These are phyloP conservation scores for Dactylellina haptotyla DNA, from an alignment of 2,329 filamentous ascomycete species.

Conservation along the genomic window DNA sequence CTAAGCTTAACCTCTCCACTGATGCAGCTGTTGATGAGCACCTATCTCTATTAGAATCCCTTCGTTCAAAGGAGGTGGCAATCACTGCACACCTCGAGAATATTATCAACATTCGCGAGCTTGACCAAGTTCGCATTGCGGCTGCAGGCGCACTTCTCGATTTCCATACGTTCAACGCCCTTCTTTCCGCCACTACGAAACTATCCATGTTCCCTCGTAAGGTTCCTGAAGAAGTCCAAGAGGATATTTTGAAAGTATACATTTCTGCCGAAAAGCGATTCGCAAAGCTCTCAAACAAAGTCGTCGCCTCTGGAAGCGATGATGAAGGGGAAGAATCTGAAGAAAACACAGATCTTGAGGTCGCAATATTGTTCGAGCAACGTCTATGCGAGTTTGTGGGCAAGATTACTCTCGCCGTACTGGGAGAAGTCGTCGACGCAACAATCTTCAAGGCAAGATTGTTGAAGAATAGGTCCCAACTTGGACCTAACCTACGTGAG, in stretches of 20 bases:
- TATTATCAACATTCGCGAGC: conserved; percentile 69
- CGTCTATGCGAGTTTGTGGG: conserved; percentile 84
- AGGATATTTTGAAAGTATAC: conserved; percentile 79
- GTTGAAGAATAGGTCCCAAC: conserved; percentile 78
- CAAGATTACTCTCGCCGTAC: conserved; percentile 83
- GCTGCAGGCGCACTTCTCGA: conserved; percentile 83
- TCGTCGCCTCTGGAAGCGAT: conserved; percentile 44
- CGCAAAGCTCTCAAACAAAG: conserved; percentile 74
- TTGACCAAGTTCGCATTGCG: conserved; percentile 80
- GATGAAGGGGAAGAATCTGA: conserved; percentile 39
- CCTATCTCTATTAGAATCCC: conserved; percentile 29
- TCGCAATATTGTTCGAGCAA: conserved; percentile 72
- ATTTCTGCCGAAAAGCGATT: conserved; percentile 78
- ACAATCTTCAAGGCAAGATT: conserved; percentile 75
- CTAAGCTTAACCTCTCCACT: conserved; percentile 68
- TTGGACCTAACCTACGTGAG: conserved; percentile 87
- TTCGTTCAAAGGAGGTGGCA: conserved; percentile 60
- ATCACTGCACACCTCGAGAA: conserved; percentile 53
- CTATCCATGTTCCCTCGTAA: conserved; percentile 68
- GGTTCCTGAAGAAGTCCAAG: conserved; percentile 71
- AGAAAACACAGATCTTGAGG: conserved; percentile 39
- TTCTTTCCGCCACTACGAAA: conserved; percentile 70
- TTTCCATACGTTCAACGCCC: conserved; percentile 78
- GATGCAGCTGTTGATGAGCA: conserved; percentile 70
- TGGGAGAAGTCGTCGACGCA: conserved; percentile 77